Percentiles rank a stretch among this genome's conserved stretches.
Evolutionary conservation across 352 stramenopile genomes (phyloP).

Genomic region (Phytophthora tubulina): DNA sequence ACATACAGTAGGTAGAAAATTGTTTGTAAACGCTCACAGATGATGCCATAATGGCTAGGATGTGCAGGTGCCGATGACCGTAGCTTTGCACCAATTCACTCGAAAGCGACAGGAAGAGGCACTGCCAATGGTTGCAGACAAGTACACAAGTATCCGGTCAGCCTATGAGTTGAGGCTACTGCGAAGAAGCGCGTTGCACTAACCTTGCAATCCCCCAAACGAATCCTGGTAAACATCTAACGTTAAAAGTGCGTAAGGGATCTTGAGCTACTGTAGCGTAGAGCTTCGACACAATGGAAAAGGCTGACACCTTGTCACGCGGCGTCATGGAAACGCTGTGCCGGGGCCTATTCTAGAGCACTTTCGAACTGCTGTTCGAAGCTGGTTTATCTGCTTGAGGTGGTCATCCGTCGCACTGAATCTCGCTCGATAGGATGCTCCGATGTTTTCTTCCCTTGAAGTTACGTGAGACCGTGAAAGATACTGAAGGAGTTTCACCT

Average conservation of each 20-base stretch:
- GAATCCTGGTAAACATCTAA: too few relatives aligned
- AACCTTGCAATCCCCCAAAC: neutral
- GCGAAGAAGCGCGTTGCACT: neutral
- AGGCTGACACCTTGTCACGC: too few relatives aligned
- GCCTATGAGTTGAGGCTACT: neutral
- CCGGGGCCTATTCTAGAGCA: constrained; percentile 4
- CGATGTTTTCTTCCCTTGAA: neutral
- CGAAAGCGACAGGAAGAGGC: constrained; percentile 1
- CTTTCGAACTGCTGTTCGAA: constrained; percentile 1
- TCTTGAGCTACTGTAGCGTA: too few relatives aligned
- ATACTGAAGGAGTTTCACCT: neutral
- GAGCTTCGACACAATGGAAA: too few relatives aligned
- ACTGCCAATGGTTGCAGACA: neutral
- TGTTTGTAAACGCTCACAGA: too few relatives aligned
- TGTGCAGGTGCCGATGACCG: constrained; percentile 7
- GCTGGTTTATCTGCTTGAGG: neutral
- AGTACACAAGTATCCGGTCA: neutral
- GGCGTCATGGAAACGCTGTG: constrained; percentile 4
- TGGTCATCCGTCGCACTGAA: constrained; percentile 2
- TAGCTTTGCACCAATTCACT: constrained; percentile 15
- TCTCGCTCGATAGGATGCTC: neutral
- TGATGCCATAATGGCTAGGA: neutral
- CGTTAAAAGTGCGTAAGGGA: too few relatives aligned
- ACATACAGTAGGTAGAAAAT: too few relatives aligned
- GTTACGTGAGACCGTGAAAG: neutral